Conservation (phyloP, 306 rosid genomes). For the Castanopsis chinensis region DNA sequence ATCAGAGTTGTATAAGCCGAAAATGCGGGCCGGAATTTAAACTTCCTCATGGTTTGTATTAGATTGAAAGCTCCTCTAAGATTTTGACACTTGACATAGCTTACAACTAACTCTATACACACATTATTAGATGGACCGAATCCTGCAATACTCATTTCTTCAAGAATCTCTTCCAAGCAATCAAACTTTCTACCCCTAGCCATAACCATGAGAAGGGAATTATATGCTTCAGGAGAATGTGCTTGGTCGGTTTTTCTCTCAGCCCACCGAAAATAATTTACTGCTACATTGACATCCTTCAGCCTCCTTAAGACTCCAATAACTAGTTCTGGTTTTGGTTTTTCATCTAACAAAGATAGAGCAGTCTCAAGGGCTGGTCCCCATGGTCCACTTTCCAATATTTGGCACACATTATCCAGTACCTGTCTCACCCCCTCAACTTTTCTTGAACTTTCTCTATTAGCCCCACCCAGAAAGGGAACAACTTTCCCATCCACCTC, state of each 20-base stretch:
- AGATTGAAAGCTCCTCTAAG: conserved; percentile 63
- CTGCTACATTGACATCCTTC: conserved; percentile 57
- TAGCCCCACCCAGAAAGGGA: conserved; percentile 23
- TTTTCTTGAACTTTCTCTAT: conserved; percentile 31
- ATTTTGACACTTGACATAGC: conserved; percentile 50
- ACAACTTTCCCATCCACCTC: conserved; percentile 36
- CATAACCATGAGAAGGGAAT: conserved; percentile 81
- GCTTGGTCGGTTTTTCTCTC: conserved; percentile 62
- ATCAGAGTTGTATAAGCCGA: conserved; percentile 84
- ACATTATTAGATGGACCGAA: conserved; percentile 58
- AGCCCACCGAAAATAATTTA: conserved; percentile 77
- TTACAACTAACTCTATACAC: conserved; percentile 55
- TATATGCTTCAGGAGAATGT: conserved; percentile 63
- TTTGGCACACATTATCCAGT: conserved; percentile 57
- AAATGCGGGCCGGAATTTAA: conserved; percentile 89
- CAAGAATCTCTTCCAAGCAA: conserved; percentile 65
- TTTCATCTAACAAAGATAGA: conserved; percentile 44
- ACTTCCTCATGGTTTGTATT: conserved; percentile 83
- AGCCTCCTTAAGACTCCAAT: conserved; percentile 78
- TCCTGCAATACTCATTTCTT: conserved; percentile 92
- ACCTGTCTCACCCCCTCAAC: conserved; percentile 36
- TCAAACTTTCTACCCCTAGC: conserved; percentile 63
- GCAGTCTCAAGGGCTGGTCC: conserved; percentile 67
- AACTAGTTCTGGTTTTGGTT: conserved; percentile 63
- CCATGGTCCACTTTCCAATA: conserved; percentile 67